Base-by-base conservation (phyloP, 352 stramenopile genomes). In the Phytophthora cajani region DNA sequence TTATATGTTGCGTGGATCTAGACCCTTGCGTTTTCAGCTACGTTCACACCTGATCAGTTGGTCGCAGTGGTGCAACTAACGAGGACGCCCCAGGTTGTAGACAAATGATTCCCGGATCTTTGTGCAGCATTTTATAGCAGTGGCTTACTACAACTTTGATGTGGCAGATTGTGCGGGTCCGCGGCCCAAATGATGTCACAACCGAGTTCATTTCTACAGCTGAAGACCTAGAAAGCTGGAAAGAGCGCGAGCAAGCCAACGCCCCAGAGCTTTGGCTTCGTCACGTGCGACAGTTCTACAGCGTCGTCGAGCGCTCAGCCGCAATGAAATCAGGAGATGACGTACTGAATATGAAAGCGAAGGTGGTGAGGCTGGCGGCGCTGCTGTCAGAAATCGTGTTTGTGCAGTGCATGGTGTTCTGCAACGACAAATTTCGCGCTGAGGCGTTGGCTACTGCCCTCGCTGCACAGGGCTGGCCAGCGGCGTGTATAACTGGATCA, bases 321-420 rank as follows among this genome's bases (percentile, higher is more conserved):
- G 27, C 40, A 27, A n/a, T 23, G 51, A 4, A 16, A 36, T 8
- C 30, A 56, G 40, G 25, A 9, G 55, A 67, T 25, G 62, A 70
- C 46, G 19, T 59, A 23, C 61, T 89, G 27, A 69, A 80, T 46
- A 81, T 93, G 62, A 82, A 79, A 36, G 44, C 73, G 3, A 94
- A 93, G 51, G 71, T 93, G 56, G 71, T 85, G 27, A 75, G 73
- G 56, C 71, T 94, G 19, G 78, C 74, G 32, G 46, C 60, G 23
- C 67, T 94, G 32, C 81, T 94, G 7, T 82, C 87, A 4, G 80
- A 91, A 57, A 77, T 93, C 47, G 64, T 80, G 40, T 94, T 94
- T 63, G 78, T 82, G 40, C 85, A 94, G 66, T 93, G 87, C 64
- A 93, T 94, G 59, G 85, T 93, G 36, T 94, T 94, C 61, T 93